Evolutionary conservation across 169 alveolate species (phyloP).

Genomic region (Plasmodium adleri): DNA sequence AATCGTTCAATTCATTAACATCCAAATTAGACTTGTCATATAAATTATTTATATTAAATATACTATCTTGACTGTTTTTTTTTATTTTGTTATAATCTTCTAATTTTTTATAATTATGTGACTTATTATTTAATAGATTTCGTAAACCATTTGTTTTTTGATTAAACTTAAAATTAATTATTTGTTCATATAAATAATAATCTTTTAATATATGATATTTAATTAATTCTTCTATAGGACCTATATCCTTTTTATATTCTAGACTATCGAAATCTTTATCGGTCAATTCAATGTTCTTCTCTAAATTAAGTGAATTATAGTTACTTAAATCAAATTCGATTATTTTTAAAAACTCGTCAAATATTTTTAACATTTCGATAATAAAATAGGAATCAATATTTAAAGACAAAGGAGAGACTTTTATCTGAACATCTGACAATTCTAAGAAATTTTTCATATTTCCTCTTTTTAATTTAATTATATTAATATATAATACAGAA

Average conservation of each 20-base stretch:
- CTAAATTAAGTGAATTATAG: conserved; percentile 72
- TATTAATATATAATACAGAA: conserved; percentile 38
- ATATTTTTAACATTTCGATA: conserved; percentile 61
- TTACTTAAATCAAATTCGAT: conserved; percentile 63
- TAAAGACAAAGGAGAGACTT: conserved; percentile 65
- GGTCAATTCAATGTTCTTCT: conserved; percentile 61
- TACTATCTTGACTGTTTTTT: not conserved
- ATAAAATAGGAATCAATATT: conserved; percentile 75
- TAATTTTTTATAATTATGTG: too few species aligned
- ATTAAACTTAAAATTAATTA: conserved; percentile 55
- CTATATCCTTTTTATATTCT: conserved; percentile 67
- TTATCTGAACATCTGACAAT: conserved; percentile 54
- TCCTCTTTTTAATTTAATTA: conserved; percentile 63
- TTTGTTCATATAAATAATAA: conserved; percentile 66
- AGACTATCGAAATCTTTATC: conserved; percentile 65
- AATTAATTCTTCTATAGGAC: conserved; percentile 61
- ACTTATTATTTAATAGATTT: too few species aligned
- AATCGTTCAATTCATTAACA: conserved; percentile 7
- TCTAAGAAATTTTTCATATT: conserved; percentile 75
- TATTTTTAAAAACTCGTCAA: conserved; percentile 66
- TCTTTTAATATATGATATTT: conserved; percentile 59
- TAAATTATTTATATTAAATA: conserved; percentile 10
- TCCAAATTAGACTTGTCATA: conserved; percentile 13
- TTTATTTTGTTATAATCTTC: not conserved
- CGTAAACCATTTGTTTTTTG: not conserved